phyloP scores from a whole-genome alignment of 495 filamentous ascomycete genomes.

The Xylaria venustula region DNA sequence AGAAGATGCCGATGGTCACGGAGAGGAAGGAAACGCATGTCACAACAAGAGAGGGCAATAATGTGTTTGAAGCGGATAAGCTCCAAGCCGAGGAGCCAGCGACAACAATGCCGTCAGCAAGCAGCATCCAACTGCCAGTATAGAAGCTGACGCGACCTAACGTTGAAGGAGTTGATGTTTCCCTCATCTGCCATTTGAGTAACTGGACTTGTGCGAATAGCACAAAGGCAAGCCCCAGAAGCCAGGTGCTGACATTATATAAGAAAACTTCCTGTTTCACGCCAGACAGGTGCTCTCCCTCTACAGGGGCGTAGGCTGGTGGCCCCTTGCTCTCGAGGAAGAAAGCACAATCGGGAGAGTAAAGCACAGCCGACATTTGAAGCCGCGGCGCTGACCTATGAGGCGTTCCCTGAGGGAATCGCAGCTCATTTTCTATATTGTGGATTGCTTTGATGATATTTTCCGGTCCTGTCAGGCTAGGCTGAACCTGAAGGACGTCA shows the following conservation, averaged over 20 bases:
- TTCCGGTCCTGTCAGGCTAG: constrained; percentile 25
- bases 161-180: constrained; percentile 92
- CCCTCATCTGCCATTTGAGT: constrained; percentile 81
- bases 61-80: constrained; percentile 59
- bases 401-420: constrained; percentile 80
- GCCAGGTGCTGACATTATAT: constrained; percentile 61
- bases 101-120: constrained; percentile 75
- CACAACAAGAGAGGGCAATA: constrained; percentile 72
- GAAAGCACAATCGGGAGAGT: constrained; percentile 91
- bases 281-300: constrained; percentile 68
- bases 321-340: constrained; percentile 86
- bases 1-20: constrained; percentile 70
- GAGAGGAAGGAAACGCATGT: constrained; percentile 66
- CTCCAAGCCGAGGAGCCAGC: constrained; percentile 60
- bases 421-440: constrained; percentile 78
- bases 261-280: constrained; percentile 76
- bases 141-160: constrained; percentile 87
- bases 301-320: constrained; percentile 63
- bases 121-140: constrained; percentile 78
- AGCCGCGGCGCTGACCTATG: constrained; percentile 65
- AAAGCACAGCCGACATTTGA: constrained; percentile 79
- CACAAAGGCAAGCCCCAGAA: constrained; percentile 63
- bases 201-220: constrained; percentile 70
- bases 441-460: constrained; percentile 50
- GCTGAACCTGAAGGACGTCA: constrained; percentile 33